These are phyloP conservation scores for Picea sitchensis DNA, from an alignment of 75 land plant species.

Conservation along the genomic window DNA sequence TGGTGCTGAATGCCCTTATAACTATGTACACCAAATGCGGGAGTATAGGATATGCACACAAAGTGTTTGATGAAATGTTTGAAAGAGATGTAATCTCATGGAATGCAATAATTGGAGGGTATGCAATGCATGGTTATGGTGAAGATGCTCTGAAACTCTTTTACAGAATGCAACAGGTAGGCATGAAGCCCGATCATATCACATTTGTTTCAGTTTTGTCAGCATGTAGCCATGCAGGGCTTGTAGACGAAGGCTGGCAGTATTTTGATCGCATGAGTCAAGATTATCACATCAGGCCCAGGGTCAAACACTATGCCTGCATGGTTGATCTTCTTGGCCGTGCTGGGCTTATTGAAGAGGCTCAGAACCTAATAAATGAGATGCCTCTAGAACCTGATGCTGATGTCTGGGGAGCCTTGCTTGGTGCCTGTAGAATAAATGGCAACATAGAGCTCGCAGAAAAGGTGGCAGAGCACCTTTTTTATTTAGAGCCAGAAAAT, in stretches of 20 bases:
- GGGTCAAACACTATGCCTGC: constrained; percentile 18
- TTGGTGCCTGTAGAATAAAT: constrained; percentile 24
- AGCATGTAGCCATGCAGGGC: constrained; percentile 26
- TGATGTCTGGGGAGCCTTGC: constrained; percentile 18
- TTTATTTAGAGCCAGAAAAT: constrained; percentile 13
- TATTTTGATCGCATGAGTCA: constrained; percentile 7
- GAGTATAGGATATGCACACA: neutral
- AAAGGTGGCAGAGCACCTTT: constrained; percentile 9
- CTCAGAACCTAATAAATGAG: constrained; percentile 11
- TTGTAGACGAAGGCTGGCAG: constrained; percentile 20
- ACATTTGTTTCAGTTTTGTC: constrained; percentile 15
- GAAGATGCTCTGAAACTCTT: constrained; percentile 16
- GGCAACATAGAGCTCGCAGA: constrained; percentile 2
- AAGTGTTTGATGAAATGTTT: constrained; percentile 1
- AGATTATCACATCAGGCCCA: neutral
- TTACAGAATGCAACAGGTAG: constrained; percentile 9
- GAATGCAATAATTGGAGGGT: constrained; percentile 22
- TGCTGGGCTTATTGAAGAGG: constrained; percentile 16
- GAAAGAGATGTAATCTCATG: constrained; percentile 7
- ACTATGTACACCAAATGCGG: constrained; percentile 15
- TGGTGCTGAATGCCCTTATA: neutral
- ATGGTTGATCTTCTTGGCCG: constrained; percentile 31
- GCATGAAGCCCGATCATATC: constrained; percentile 15
- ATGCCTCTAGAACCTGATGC: constrained; percentile 21
- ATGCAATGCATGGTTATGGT: constrained; percentile 12